Evolutionary conservation across 2,329 filamentous ascomycete species (phyloP), one percentile per base, ranked within the genome.

Genomic region (Calcarisporium arbuscula): DNA sequence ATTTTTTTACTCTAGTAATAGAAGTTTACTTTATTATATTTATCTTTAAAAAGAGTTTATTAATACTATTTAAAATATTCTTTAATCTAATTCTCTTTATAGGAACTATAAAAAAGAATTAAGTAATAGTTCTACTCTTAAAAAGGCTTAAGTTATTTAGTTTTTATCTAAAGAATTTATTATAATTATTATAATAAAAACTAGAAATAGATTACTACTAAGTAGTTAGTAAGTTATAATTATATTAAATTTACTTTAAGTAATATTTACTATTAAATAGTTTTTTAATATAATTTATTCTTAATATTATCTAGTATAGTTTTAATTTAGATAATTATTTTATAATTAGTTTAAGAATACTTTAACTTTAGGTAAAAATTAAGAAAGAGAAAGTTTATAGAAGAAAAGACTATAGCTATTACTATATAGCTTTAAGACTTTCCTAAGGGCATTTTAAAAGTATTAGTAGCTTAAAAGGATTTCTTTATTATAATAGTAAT

Each of bases 291-390:
- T 28, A 34, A 28, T 20, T 12, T 15, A 15, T 33, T 8, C 15
- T n/a, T 22, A 32, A 19, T 17, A 28, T 32, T 36, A 36, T 26
- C 16, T 32, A 25, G 19, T 26, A 23, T 30, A 20, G 15, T 15
- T 23, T 14, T 16, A 16, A 34, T 29, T 21, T 29, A 29, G 28
- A 34, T n/a, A 19, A 28, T 34, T 29, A 23, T 14, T 21, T 30
- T 19, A 29, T 29, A 18, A 30, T 23, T 35, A 29, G 19, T 19
- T 35, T 23, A 21, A 8, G 22, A 36, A 29, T 34, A 14, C 22
- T 25, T 25, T 9, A 19, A 17, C 15, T 34, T 22, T 38, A 21
- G n/a, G 9, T 38, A 22, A 18, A 28, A 28, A 18, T 5, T 20
- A 30, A 29, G 8, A 25, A 9, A 25, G n/a, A 9, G 8, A 25